Evolutionary conservation across 257 asterid species (phyloP), one percentile per base, ranked within the genome.

Genomic region (Jacaranda mimosifolia): DNA sequence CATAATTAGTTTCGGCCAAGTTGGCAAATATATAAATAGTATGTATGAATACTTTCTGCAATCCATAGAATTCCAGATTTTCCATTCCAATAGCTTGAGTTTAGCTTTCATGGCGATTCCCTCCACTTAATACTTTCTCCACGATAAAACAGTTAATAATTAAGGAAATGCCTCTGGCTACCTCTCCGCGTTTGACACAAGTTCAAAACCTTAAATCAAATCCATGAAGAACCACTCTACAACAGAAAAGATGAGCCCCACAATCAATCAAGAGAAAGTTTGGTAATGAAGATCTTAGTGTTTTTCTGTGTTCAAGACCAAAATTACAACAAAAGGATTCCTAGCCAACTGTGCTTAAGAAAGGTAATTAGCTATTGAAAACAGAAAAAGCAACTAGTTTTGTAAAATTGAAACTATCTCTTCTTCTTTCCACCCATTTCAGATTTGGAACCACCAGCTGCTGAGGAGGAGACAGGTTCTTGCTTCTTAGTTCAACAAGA

Each of bases 381-480:
- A 75, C 19, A 39, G n/a, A n/a, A 26, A 40, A 9, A 62, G 58
- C 26, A 38, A 6, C 68, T 15, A 68, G 26, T 52, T 39, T 6
- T n/a, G 48, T 56, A 17, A n/a, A 19, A 8, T 48, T 40, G 71
- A 70, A 67, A 35, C 85, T 85, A 94, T 80, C 97, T 77, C 87
- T 88, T 93, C 93, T 93, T 95, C 80, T 66, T 92, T 69, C 97
- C 97, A 59, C 97, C 97, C 91, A 91, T 95, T 38, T 97, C 99
- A 57, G 97, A 82, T 69, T 93, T 93, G 1, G 99, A 86, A 68
- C 89, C 72, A 52, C 89, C 91, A 0, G 92, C 85, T 15, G 91
- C 71, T 3, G 97, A 83, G 66, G 96, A 77, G 3, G 97, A 66
- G 15, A 94, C 89, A 13, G 93, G 77, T 79, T 90, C 97, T 78